Percentiles rank a stretch among this genome's conserved stretches.
Evolutionary conservation across 2,329 filamentous ascomycete genomes (phyloP).

Genomic region (Pseudohalonectria lignicola): DNA sequence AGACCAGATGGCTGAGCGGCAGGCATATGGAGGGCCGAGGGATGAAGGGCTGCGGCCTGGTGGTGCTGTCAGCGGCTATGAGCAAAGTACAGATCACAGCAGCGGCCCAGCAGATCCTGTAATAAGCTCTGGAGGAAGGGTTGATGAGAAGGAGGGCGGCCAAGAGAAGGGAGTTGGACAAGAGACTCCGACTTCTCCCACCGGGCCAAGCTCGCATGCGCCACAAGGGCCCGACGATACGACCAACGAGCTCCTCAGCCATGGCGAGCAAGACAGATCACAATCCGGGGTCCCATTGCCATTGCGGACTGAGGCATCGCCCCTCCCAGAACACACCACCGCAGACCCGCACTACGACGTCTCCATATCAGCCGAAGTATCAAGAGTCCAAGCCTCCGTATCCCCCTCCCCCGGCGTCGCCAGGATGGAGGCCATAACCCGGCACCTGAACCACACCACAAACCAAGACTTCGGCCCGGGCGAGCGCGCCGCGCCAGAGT

Average conservation of each 20-base stretch:
- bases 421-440: conserved; percentile 45
- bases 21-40: not conserved
- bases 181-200: not conserved
- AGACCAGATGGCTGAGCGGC: conserved; percentile 9
- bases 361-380: conserved; percentile 48
- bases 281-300: too few species aligned
- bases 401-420: conserved; percentile 38
- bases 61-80: not conserved
- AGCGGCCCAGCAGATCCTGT: too few species aligned
- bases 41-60: too few species aligned
- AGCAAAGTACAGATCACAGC: not conserved
- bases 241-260: not conserved
- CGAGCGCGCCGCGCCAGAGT: conserved; percentile 39
- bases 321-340: conserved; percentile 43
- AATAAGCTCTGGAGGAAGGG: too few species aligned
- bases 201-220: too few species aligned
- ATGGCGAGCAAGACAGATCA: too few species aligned
- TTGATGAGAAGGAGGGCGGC: too few species aligned
- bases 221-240: too few species aligned
- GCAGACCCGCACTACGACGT: conserved; percentile 53
- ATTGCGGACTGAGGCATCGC: too few species aligned
- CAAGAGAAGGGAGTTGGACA: too few species aligned
- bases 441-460: conserved; percentile 54
- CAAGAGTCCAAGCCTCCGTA: conserved; percentile 47
- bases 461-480: conserved; percentile 30